Percentiles rank a stretch among this genome's conserved stretches.
phyloP scores from a whole-genome alignment of 768 basidiomycete species.

The Podaxis rugospora region DNA sequence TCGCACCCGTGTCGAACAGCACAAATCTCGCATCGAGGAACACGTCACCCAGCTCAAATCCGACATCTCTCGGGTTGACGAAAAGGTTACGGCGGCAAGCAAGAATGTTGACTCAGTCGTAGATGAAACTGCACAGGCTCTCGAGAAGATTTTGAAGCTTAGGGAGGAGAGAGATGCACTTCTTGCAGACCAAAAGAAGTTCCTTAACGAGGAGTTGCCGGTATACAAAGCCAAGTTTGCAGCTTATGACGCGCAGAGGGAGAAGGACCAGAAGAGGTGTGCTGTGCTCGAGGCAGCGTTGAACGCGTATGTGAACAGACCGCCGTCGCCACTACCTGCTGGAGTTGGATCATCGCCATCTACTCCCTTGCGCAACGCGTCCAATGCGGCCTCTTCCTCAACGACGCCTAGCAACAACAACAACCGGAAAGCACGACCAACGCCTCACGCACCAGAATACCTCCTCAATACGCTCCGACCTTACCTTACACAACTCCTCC shows the following conservation, averaged over 20 bases:
- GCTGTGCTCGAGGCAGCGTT: constrained; percentile 18
- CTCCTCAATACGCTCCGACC: constrained; percentile 17
- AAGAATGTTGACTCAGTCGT: background rate
- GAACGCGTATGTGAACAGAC: constrained; percentile 18
- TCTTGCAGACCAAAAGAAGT: background rate
- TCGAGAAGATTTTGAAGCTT: background rate
- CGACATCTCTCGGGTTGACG: background rate
- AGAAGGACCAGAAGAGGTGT: constrained; percentile 12
- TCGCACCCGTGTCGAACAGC: background rate
- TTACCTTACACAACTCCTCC: constrained; percentile 13
- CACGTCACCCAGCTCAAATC: background rate
- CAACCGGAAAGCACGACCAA: background rate
- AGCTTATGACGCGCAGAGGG: constrained; percentile 10
- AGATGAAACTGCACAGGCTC: background rate
- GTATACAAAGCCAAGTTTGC: constrained; percentile 13
- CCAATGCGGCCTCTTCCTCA: background rate
- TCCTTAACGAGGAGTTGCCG: background rate
- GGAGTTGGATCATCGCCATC: background rate
- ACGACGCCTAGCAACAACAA: background rate
- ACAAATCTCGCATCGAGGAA: background rate
- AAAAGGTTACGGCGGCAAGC: background rate
- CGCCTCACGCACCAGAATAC: constrained; percentile 6
- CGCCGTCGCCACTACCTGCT: constrained; percentile 10
- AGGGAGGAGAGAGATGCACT: background rate
- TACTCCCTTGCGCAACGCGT: background rate